A percentile compares a stretch with the other conserved stretches of the same genome.
These are phyloP conservation scores for Nakazawaea siamensis DNA, from an alignment of 805 yeast species.

Conservation along the genomic window DNA sequence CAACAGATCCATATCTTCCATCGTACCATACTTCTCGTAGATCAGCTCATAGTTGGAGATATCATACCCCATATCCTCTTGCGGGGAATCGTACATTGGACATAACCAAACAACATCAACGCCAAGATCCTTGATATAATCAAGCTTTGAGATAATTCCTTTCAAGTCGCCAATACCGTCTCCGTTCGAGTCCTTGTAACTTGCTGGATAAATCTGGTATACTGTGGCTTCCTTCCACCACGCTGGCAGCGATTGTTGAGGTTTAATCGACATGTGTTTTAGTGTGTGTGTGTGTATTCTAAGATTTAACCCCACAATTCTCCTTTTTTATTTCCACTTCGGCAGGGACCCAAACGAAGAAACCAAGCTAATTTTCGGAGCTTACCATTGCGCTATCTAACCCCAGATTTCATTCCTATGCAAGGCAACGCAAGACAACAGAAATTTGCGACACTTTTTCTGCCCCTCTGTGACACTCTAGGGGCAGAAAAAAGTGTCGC, in stretches of 20 bases:
- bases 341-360: no score
- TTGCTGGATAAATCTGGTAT: constrained; percentile 56
- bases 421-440: no score
- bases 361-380: no score
- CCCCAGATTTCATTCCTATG: no score
- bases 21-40: constrained; percentile 43
- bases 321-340: no score
- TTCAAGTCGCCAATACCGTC: constrained; percentile 54
- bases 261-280: constrained; percentile 1
- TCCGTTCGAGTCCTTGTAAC: constrained; percentile 49
- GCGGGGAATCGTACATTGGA: constrained; percentile 52
- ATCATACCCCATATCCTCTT: constrained; percentile 58
- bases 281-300: no score
- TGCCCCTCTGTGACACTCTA: no score
- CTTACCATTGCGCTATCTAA: no score
- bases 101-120: constrained; percentile 48
- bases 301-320: no score
- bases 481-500: no score
- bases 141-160: constrained; percentile 45
- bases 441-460: no score
- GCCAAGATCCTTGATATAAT: constrained; percentile 41
- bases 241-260: constrained; percentile 8
- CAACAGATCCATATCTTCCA: constrained; percentile 42
- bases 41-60: constrained; percentile 45
- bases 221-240: constrained; percentile 57